Percentiles rank a stretch among this genome's conserved stretches.
phyloP scores from a whole-genome alignment of 805 yeast species.

The Kazachstania bromeliacearum region DNA sequence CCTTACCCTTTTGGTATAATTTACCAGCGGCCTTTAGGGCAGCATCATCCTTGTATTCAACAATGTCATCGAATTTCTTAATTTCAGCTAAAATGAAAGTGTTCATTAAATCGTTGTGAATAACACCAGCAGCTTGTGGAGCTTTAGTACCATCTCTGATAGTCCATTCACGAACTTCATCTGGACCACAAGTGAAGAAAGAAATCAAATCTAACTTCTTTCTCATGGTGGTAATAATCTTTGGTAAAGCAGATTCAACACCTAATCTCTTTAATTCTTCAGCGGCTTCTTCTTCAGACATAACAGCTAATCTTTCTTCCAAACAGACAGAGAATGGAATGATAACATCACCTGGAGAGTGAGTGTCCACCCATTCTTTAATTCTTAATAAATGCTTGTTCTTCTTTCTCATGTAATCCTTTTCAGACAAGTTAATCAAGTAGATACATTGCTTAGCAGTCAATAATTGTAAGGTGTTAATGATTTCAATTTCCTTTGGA shows the following conservation, averaged over 20 bases:
- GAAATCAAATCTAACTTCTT: constrained; percentile 76
- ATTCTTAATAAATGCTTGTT: constrained; percentile 77
- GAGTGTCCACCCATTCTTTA: constrained; percentile 73
- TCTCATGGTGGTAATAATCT: constrained; percentile 81
- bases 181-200: constrained; percentile 92
- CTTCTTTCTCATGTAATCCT: constrained; percentile 77
- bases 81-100: constrained; percentile 93
- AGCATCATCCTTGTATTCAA: constrained; percentile 71
- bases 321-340: constrained; percentile 88
- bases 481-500: constrained; percentile 80
- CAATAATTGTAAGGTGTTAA: constrained; percentile 76
- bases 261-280: constrained; percentile 69
- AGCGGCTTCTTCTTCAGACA: constrained; percentile 75
- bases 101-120: constrained; percentile 89
- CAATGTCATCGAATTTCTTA: constrained; percentile 72
- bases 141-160: constrained; percentile 85
- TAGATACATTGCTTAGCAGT: constrained; percentile 95
- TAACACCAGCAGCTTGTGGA: constrained; percentile 98
- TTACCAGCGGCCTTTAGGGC: constrained; percentile 83
- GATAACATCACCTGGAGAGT: constrained; percentile 83
- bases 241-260: constrained; percentile 73
- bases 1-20: constrained; percentile 86
- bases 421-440: constrained; percentile 82
- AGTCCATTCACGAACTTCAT: constrained; percentile 98
- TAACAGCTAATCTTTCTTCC: constrained; percentile 83